phyloP scores from a whole-genome alignment of 768 basidiomycete species.

The Hygrophoropsis aurantiaca region DNA sequence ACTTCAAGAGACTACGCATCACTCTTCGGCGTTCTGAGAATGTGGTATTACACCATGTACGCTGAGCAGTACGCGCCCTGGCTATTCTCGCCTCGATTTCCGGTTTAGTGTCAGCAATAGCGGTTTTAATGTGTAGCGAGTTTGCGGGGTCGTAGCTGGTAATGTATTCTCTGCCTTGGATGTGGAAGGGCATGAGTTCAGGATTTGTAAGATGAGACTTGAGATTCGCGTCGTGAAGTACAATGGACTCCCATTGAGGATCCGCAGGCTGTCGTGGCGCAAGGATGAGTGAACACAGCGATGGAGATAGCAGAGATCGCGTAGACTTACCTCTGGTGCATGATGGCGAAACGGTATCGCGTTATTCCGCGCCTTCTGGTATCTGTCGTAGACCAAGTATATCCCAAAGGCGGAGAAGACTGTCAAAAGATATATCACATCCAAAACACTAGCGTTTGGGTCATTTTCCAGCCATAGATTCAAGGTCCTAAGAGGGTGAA shows the following conservation, averaged over 20 bases:
- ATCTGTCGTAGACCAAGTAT: slow-evolving; percentile 73
- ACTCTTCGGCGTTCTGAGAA: slow-evolving; percentile 83
- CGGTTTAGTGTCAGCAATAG: slow-evolving; percentile 68
- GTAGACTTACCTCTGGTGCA: slow-evolving; percentile 53
- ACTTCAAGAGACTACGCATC: slow-evolving; percentile 82
- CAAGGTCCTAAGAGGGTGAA: slow-evolving; percentile 54
- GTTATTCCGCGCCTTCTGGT: slow-evolving; percentile 71
- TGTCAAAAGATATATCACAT: slow-evolving; percentile 65
- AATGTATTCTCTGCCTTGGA: slow-evolving; percentile 63
- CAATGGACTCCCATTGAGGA: slow-evolving; percentile 54
- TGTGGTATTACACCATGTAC: slow-evolving; percentile 68
- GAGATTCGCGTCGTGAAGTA: slow-evolving; percentile 59
- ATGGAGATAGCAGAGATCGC: neutral
- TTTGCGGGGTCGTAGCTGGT: slow-evolving; percentile 94
- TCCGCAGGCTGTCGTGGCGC: slow-evolving; percentile 49
- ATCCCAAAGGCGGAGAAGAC: slow-evolving; percentile 77
- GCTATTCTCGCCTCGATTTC: slow-evolving; percentile 77
- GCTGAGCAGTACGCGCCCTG: slow-evolving; percentile 64
- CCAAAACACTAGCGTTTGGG: slow-evolving; percentile 48
- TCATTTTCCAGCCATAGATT: slow-evolving; percentile 49
- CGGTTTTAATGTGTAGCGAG: slow-evolving; percentile 74
- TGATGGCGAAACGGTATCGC: slow-evolving; percentile 65
- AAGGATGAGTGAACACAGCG: neutral
- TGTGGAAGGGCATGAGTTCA: slow-evolving; percentile 51
- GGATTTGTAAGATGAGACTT: slow-evolving; percentile 61